A percentile compares a stretch with the other conserved stretches of the same genome.
Conservation (phyloP, 495 filamentous ascomycete species). For the Aspergillus cavernicola region DNA sequence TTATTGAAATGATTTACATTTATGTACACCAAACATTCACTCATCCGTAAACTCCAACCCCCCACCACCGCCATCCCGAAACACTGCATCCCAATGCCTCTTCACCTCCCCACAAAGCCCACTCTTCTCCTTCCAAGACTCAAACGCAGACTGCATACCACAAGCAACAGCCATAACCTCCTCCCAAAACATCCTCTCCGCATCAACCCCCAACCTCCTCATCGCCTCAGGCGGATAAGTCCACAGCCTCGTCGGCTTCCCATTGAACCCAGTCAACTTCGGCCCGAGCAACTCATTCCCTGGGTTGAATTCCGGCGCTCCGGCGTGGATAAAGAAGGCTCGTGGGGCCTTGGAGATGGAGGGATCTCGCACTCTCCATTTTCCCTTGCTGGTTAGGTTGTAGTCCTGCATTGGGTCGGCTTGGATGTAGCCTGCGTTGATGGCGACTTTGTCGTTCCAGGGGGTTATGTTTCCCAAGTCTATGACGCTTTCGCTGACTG, state of each 20-base stretch:
- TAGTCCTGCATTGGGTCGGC: slow-evolving; percentile 33
- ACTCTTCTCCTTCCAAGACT: slow-evolving; percentile 3
- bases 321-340: slow-evolving; percentile 42
- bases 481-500: slow-evolving; percentile 32
- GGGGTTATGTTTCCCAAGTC: slow-evolving; percentile 12
- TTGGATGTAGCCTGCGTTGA: slow-evolving; percentile 25
- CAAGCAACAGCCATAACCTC: slow-evolving; percentile 4
- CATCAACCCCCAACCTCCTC: slow-evolving; percentile 9
- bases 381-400: slow-evolving; percentile 16
- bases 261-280: slow-evolving; percentile 3
- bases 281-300: slow-evolving; percentile 12
- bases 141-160: background rate
- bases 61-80: slow-evolving; percentile 1
- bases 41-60: background rate
- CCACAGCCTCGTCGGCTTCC: slow-evolving; percentile 5
- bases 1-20: too few species aligned
- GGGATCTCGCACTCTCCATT: slow-evolving; percentile 19
- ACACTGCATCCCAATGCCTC: slow-evolving; percentile 2
- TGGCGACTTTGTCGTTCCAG: slow-evolving; percentile 17
- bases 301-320: slow-evolving; percentile 40
- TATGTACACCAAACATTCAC: too few species aligned
- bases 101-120: slow-evolving; percentile 5
- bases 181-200: slow-evolving; percentile 12
- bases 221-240: slow-evolving; percentile 10
- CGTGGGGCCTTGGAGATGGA: slow-evolving; percentile 17